These are phyloP conservation scores for Geotrichum armillariae DNA, from an alignment of 1,139 yeast species.

Conservation along the genomic window DNA sequence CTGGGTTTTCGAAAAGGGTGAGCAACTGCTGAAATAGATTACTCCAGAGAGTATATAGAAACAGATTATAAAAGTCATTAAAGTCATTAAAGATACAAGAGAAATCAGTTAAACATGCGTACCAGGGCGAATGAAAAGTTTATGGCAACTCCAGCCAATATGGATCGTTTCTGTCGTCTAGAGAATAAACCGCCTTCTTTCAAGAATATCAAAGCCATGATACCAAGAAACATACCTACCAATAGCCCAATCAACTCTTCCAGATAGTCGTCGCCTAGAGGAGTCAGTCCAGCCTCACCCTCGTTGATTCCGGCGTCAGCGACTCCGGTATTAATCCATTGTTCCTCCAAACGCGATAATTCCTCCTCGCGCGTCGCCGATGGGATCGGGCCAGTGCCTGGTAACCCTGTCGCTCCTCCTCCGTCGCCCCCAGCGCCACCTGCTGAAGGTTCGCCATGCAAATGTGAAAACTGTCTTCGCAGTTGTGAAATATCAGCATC, in stretches of 20 bases:
- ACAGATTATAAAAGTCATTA: too few species aligned
- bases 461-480: constrained; percentile 68
- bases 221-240: constrained; percentile 42
- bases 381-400: constrained; percentile 5
- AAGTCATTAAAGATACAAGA: background rate
- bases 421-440: constrained; percentile 23
- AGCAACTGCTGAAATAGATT: constrained; percentile 33
- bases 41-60: too few species aligned
- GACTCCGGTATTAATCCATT: constrained; percentile 87
- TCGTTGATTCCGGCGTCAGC: constrained; percentile 39
- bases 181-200: constrained; percentile 33
- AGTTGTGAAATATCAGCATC: constrained; percentile 71
- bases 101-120: constrained; percentile 29
- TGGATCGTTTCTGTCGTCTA: constrained; percentile 36
- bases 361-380: constrained; percentile 40
- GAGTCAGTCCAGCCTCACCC: constrained; percentile 27
- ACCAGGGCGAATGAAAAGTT: constrained; percentile 38
- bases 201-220: constrained; percentile 34
- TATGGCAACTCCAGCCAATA: constrained; percentile 37
- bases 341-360: constrained; percentile 64
- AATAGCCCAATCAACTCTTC: constrained; percentile 40
- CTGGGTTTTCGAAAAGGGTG: constrained; percentile 60
- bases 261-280: constrained; percentile 36
- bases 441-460: constrained; percentile 53
- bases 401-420: constrained; percentile 28